A percentile compares a stretch with the other conserved stretches of the same genome.
Conservation (phyloP, 306 rosid species). For the Vigna trinervia region DNA sequence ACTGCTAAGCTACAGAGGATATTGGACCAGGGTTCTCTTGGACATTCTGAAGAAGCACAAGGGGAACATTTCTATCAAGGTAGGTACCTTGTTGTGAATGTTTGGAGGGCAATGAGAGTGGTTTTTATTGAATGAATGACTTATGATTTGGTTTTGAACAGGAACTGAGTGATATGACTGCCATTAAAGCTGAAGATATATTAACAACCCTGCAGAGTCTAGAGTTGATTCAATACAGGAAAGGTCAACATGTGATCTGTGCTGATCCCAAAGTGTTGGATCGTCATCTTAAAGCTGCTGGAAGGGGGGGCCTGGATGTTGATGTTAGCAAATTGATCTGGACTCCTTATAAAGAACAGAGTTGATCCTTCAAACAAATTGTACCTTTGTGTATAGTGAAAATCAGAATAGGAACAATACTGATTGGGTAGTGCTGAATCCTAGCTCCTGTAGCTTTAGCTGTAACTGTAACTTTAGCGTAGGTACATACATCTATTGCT, state of each 20-base stretch:
- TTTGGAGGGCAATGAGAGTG: neutral
- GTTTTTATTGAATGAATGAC: conserved; percentile 26
- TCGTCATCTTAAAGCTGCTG: conserved; percentile 98
- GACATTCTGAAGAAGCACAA: conserved; percentile 95
- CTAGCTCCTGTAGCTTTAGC: too few relatives aligned
- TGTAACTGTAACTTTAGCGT: too few relatives aligned
- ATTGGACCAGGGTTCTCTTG: conserved; percentile 96
- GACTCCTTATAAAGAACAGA: conserved; percentile 96
- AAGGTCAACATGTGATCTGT: conserved; percentile 97
- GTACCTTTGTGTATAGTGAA: too few relatives aligned
- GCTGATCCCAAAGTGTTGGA: conserved; percentile 98
- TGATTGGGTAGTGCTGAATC: too few relatives aligned
- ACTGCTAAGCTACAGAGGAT: conserved; percentile 94
- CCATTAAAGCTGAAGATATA: conserved; percentile 95
- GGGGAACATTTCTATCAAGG: conserved; percentile 98
- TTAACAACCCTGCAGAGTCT: conserved; percentile 84
- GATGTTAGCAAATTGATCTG: conserved; percentile 94
- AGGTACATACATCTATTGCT: too few relatives aligned
- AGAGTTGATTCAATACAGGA: conserved; percentile 95
- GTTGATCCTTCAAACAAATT: conserved; percentile 4
- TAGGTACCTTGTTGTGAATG: conserved; percentile 54
- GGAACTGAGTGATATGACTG: conserved; percentile 99
- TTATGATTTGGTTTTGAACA: conserved; percentile 31
- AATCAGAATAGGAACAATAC: too few relatives aligned
- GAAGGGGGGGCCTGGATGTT: conserved; percentile 95